Evolutionary conservation across 2,329 filamentous ascomycete genomes (phyloP).

Genomic region (Pseudogymnoascus sp.): DNA sequence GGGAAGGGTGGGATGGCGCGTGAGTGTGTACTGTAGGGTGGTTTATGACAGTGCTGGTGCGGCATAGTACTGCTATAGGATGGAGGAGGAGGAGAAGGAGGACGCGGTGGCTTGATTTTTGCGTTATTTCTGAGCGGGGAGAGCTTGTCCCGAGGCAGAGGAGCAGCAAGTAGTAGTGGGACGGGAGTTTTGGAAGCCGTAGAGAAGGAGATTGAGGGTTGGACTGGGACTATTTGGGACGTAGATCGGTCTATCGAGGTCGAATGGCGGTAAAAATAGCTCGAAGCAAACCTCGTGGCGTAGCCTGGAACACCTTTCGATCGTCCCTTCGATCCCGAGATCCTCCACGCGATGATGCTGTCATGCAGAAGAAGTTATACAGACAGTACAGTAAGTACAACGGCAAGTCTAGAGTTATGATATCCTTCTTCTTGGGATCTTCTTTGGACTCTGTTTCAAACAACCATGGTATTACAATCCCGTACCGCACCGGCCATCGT

Average conservation of each 20-base stretch:
- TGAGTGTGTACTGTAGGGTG: background rate
- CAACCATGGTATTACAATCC: background rate
- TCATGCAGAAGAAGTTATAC: background rate
- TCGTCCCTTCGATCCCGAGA: background rate
- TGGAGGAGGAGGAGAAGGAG: background rate
- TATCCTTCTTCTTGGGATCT: no score
- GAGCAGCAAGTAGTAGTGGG: background rate
- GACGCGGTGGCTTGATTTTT: background rate
- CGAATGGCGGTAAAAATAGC: background rate
- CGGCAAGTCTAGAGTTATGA: no score
- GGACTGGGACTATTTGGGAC: background rate
- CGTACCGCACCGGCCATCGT: no score
- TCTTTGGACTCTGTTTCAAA: background rate
- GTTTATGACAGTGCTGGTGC: no score
- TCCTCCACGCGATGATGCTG: background rate
- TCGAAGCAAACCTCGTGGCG: background rate
- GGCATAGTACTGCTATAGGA: background rate
- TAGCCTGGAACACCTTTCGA: background rate
- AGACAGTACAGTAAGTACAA: no score
- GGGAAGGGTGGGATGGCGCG: background rate
- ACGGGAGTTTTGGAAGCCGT: background rate
- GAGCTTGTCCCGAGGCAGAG: constrained; percentile 1
- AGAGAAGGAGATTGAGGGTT: background rate
- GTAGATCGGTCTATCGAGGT: background rate
- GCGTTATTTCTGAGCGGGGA: background rate